Conservation (phyloP, 1,139 yeast species). For the Scheffersomyces titani region DNA sequence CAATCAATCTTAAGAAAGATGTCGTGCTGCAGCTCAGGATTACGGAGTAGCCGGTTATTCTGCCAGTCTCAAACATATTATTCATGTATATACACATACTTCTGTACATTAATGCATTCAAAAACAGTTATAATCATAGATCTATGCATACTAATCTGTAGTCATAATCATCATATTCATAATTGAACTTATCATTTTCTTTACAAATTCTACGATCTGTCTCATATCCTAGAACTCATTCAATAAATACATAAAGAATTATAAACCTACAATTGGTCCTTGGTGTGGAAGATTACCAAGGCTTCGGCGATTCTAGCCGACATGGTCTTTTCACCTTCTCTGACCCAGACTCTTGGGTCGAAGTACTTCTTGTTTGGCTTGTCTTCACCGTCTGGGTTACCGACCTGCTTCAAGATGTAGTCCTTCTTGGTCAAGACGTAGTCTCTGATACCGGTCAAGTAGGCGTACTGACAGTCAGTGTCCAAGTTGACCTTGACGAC, state of each 20-base stretch:
- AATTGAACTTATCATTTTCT: too few species aligned
- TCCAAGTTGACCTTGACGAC: constrained; percentile 99
- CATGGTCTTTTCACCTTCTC: constrained; percentile 99
- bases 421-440: constrained; percentile 95
- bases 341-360: constrained; percentile 99
- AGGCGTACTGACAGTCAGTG: constrained; percentile 98
- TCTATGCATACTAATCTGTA: background rate
- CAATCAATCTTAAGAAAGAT: background rate
- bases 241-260: background rate
- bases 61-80: background rate
- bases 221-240: background rate
- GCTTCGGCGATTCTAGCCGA: constrained; percentile 79
- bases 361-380: constrained; percentile 99
- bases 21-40: background rate
- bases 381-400: constrained; percentile 99
- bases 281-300: constrained; percentile 82
- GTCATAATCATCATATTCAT: too few species aligned
- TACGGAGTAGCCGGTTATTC: background rate
- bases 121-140: background rate
- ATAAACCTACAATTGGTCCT: constrained; percentile 51
- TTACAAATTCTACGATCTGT: too few species aligned
- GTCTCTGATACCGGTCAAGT: constrained; percentile 96
- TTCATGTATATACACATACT: background rate
- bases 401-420: constrained; percentile 83
- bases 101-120: background rate